phyloP scores from a whole-genome alignment of 768 basidiomycete species.

The Boletus eberwhitei region DNA sequence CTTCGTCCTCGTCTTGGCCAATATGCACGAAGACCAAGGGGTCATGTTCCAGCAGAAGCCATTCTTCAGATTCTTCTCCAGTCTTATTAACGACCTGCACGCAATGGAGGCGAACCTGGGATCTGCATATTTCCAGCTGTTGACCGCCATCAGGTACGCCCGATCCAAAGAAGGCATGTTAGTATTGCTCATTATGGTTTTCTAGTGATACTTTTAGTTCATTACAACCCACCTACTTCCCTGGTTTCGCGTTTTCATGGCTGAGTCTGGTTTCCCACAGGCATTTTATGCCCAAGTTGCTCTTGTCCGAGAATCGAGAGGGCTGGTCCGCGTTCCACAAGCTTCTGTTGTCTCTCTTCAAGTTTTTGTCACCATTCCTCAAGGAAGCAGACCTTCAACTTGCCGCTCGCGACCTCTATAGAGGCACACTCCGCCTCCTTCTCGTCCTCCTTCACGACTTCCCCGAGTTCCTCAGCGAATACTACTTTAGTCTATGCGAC shows the following conservation, averaged over 20 bases:
- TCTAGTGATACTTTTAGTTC: conserved; percentile 91
- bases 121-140: conserved; percentile 82
- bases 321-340: conserved; percentile 98
- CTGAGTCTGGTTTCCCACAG: conserved; percentile 94
- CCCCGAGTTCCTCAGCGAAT: conserved; percentile 96
- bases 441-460: conserved; percentile 97
- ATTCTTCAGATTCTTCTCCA: conserved; percentile 98
- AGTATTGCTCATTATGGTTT: conserved; percentile 1
- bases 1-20: conserved; percentile 92
- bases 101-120: conserved; percentile 82
- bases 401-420: conserved; percentile 83
- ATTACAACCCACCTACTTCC: conserved; percentile 93
- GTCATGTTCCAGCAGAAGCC: conserved; percentile 92
- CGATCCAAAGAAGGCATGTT: neutral
- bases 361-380: conserved; percentile 91
- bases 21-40: conserved; percentile 92
- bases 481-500: conserved; percentile 94
- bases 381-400: conserved; percentile 75
- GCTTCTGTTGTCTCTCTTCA: conserved; percentile 87
- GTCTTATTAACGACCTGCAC: conserved; percentile 88
- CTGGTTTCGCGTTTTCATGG: conserved; percentile 98
- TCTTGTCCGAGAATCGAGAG: conserved; percentile 86
- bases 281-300: conserved; percentile 94
- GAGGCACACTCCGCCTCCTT: conserved; percentile 84
- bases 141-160: conserved; percentile 80